Evolutionary conservation across 2,329 filamentous ascomycete genomes (phyloP).

Genomic region (Trichoderma afroharzianum): DNA sequence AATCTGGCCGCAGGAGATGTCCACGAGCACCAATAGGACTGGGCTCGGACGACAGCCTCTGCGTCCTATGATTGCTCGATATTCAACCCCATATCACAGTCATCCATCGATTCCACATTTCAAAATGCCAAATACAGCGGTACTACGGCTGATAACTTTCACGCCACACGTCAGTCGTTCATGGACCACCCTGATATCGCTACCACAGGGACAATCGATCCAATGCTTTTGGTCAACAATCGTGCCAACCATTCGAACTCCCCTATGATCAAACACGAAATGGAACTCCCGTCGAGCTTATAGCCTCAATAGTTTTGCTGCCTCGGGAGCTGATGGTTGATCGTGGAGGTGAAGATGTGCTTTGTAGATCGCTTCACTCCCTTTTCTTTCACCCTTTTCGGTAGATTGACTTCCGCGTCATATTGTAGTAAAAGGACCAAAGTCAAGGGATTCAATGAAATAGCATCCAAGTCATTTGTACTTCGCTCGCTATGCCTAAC

Average conservation of each 20-base stretch:
- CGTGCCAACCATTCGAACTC: neutral
- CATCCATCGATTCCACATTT: neutral
- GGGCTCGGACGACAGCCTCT: neutral
- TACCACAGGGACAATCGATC: conserved; percentile 9
- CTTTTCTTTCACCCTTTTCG: neutral
- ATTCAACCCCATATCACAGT: neutral
- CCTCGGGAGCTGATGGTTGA: too few relatives aligned
- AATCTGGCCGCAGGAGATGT: neutral
- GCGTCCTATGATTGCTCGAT: neutral
- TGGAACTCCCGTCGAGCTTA: neutral
- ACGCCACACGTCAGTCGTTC: neutral
- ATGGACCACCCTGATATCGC: neutral
- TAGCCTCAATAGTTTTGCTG: neutral
- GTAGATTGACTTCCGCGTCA: neutral
- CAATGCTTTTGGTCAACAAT: neutral
- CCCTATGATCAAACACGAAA: neutral
- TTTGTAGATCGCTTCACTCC: neutral
- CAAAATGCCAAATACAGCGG: neutral
- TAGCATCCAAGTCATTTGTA: neutral
- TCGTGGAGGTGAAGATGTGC: neutral
- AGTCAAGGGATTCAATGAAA: neutral
- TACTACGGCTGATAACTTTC: neutral
- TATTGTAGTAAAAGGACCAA: neutral
- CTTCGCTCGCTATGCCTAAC: neutral
- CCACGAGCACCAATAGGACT: neutral